Evolutionary conservation across 2,329 filamentous ascomycete species (phyloP).

Genomic region (Scedosporium apiospermum): DNA sequence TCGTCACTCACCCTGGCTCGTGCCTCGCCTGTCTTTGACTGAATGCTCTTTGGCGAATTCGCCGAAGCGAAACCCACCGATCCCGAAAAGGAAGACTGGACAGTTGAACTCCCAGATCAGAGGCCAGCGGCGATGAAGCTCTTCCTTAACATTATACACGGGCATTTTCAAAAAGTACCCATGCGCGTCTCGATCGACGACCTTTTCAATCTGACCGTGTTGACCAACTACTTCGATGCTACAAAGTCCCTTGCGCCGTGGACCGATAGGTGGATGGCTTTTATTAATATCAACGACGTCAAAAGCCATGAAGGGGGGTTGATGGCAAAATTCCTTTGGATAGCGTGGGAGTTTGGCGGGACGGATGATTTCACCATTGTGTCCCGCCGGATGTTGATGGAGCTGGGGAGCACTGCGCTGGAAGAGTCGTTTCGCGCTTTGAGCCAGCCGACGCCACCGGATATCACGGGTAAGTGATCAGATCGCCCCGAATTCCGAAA

Average conservation of each 20-base stretch:
- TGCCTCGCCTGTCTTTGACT: conserved; percentile 17
- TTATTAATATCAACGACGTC: conserved; percentile 9
- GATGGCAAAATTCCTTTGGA: conserved; percentile 18
- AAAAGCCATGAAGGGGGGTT: conserved; percentile 9
- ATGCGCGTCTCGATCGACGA: conserved; percentile 12
- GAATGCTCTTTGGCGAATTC: conserved; percentile 19
- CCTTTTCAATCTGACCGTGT: conserved; percentile 17
- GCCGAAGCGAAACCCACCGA: conserved; percentile 12
- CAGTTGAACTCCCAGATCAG: conserved; percentile 21
- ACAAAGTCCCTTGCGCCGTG: conserved; percentile 16
- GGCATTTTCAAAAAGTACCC: conserved; percentile 17
- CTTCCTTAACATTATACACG: conserved; percentile 21
- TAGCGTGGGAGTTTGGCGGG: conserved; percentile 21
- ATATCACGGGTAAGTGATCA: conserved; percentile 12
- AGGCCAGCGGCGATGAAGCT: conserved; percentile 17
- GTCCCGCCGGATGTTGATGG: conserved; percentile 15
- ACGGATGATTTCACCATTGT: conserved; percentile 13
- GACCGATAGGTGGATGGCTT: conserved; percentile 14
- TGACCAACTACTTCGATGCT: conserved; percentile 22
- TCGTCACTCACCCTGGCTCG: conserved; percentile 19
- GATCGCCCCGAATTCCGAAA: neutral
- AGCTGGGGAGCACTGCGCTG: conserved; percentile 7
- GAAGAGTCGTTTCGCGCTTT: neutral
- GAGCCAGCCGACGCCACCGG: conserved; percentile 11
- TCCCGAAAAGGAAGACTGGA: conserved; percentile 13